Base-by-base conservation (phyloP, 1,284 basidiomycete species). In the Ganoderma boninense region DNA sequence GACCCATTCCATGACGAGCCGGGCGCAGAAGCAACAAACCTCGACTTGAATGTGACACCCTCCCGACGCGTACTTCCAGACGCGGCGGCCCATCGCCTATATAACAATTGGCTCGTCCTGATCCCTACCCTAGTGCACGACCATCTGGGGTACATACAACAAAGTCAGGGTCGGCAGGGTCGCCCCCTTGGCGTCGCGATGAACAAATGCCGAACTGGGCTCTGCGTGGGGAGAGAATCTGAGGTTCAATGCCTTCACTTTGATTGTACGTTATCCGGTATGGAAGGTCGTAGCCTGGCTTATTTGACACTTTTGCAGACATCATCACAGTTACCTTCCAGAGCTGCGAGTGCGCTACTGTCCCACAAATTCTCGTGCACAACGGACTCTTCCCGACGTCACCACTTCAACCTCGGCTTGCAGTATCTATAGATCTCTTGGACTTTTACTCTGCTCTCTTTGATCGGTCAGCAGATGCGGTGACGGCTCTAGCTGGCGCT, bases 391-490 rank as follows among this genome's bases (percentile, higher is more conserved):
- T 73, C 20, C 72, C 72, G 3, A 67, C 67, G 2, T 60, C 72
- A 0, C 72, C 69, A 2, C n/a, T 49, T 18, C 60, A 67, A 35
- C 72, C 72, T 20, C 64, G 69, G 0, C 20, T 74, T 2, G 74
- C 73, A 3, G 65, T 75, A 0, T 68, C 69, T 1, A 66, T 74
- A 18, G 71, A 72, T n/a, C 64, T 74, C 16, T 71, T 79, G 18
- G 77, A 77, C 43, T 68, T 75, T 14, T 78, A 77, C 52, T 78
- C 40, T 4, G 71, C 73, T 2, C 66, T 80, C 1, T 77, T 79
- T 38, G 75, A 79, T 60, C 62, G 75, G 14, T 77, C 77, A 32
- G 76, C 70, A 52, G 76, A 77, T 68, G 77, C 76, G 6, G 70
- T 79, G 43, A 69, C 77, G 65, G 77, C 73, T 3, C 13, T 79